Evolutionary conservation across 306 rosid species (phyloP).

Genomic region (Boehmeria nivea): DNA sequence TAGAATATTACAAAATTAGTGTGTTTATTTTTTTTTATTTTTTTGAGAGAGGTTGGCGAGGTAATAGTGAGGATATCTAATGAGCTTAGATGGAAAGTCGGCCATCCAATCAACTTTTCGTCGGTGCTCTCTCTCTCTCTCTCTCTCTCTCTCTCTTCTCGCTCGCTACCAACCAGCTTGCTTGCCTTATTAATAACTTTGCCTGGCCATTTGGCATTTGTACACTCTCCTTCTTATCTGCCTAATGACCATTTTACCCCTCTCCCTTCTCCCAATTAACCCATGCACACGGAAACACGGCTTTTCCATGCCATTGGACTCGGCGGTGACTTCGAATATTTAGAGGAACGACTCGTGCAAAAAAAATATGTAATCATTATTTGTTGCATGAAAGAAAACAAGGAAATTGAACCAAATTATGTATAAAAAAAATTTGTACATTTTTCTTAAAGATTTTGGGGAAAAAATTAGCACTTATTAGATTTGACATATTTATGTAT

Average conservation of each 20-base stretch:
- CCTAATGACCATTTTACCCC: slow-evolving; percentile 23
- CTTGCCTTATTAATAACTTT: slow-evolving; percentile 30
- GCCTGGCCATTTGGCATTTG: not conserved
- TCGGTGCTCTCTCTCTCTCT: slow-evolving; percentile 44
- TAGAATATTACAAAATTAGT: no score
- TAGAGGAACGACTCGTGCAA: no score
- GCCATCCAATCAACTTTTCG: slow-evolving; percentile 60
- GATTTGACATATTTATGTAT: no score
- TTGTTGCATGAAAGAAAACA: no score
- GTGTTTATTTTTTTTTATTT: no score
- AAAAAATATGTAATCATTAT: no score
- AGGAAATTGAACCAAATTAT: no score
- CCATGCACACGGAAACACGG: not conserved
- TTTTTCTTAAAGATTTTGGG: no score
- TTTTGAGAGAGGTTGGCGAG: slow-evolving; percentile 24
- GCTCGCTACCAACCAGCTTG: slow-evolving; percentile 53
- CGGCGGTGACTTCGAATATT: no score
- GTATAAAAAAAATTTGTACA: no score
- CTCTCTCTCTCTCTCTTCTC: slow-evolving; percentile 15
- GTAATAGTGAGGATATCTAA: slow-evolving; percentile 11
- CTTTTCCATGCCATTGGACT: not conserved
- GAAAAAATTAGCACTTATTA: no score
- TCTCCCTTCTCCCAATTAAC: not conserved
- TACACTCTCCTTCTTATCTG: not conserved
- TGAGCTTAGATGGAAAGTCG: slow-evolving; percentile 34